phyloP scores from a whole-genome alignment of 495 filamentous ascomycete species.

The Eremomyces bilateralis region DNA sequence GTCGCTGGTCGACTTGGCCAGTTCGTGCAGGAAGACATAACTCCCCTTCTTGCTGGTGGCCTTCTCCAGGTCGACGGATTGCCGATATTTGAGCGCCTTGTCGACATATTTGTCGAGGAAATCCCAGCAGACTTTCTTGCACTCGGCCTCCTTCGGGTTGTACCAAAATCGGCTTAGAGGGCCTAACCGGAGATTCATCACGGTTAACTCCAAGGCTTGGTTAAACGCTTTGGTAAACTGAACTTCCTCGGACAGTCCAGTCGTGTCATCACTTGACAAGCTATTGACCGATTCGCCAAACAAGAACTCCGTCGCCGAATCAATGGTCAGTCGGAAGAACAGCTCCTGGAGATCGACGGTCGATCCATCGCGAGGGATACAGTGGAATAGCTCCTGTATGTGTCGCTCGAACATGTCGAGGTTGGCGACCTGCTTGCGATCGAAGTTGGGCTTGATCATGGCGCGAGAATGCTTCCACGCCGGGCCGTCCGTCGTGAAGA shows the following conservation, averaged over 20 bases:
- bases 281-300: slow-evolving; percentile 35
- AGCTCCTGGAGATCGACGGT: slow-evolving; percentile 41
- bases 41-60: slow-evolving; percentile 4
- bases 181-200: slow-evolving; percentile 6
- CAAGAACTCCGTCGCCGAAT: slow-evolving; percentile 52
- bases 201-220: slow-evolving; percentile 5
- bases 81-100: slow-evolving; percentile 11
- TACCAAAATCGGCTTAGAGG: slow-evolving; percentile 2
- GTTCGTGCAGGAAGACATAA: slow-evolving; percentile 20
- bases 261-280: slow-evolving; percentile 11
- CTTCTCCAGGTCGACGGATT: slow-evolving; percentile 5
- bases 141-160: slow-evolving; percentile 16
- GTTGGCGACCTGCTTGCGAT: slow-evolving; percentile 35
- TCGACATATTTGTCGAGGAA: slow-evolving; percentile 26
- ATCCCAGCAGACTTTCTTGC: slow-evolving; percentile 24
- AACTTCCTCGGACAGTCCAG: slow-evolving; percentile 1
- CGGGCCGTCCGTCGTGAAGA: slow-evolving; percentile 47
- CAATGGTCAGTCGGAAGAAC: slow-evolving; percentile 45
- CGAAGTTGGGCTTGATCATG: slow-evolving; percentile 42
- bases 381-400: slow-evolving; percentile 25
- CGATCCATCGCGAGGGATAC: slow-evolving; percentile 25
- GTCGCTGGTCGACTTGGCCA: slow-evolving; percentile 18
- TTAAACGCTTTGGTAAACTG: slow-evolving; percentile 13
- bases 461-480: slow-evolving; percentile 43
- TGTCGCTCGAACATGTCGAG: slow-evolving; percentile 38